Evolutionary conservation across 768 basidiomycete genomes (phyloP).

Genomic region (Lactifluus pinguis): DNA sequence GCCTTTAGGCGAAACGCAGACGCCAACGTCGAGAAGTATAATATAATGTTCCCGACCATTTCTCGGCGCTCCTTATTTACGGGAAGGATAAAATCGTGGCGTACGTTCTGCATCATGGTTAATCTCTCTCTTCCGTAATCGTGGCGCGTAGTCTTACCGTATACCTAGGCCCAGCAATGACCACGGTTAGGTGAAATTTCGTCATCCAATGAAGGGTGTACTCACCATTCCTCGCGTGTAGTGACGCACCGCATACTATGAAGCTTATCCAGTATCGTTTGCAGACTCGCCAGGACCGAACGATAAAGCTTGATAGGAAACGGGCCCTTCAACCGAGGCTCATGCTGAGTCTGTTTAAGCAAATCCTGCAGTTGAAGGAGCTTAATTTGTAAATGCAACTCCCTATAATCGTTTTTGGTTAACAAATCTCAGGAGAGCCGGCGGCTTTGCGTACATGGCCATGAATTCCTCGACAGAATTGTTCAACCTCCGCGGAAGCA

Average conservation of each 20-base stretch:
- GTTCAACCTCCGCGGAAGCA: constrained; percentile 35
- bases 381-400: constrained; percentile 87
- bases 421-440: not conserved
- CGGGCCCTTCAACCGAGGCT: constrained; percentile 91
- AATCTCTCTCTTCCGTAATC: not conserved
- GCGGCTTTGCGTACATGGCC: constrained; percentile 70
- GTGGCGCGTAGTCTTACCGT: constrained; percentile 40
- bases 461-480: constrained; percentile 79
- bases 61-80: constrained; percentile 85
- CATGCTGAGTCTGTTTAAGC: constrained; percentile 83
- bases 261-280: constrained; percentile 78
- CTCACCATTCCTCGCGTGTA: constrained; percentile 86
- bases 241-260: constrained; percentile 98
- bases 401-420: constrained; percentile 45
- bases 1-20: constrained; percentile 78
- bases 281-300: constrained; percentile 69
- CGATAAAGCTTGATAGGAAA: constrained; percentile 86
- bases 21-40: constrained; percentile 76
- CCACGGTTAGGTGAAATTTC: not conserved
- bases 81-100: constrained; percentile 81
- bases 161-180: constrained; percentile 39
- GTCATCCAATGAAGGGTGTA: not conserved
- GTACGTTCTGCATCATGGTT: constrained; percentile 48
- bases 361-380: constrained; percentile 78
- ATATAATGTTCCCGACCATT: constrained; percentile 91